A percentile compares a stretch with the other conserved stretches of the same genome.
Conservation (phyloP, 2,329 filamentous ascomycete species). For the Leptographium flavum region DNA sequence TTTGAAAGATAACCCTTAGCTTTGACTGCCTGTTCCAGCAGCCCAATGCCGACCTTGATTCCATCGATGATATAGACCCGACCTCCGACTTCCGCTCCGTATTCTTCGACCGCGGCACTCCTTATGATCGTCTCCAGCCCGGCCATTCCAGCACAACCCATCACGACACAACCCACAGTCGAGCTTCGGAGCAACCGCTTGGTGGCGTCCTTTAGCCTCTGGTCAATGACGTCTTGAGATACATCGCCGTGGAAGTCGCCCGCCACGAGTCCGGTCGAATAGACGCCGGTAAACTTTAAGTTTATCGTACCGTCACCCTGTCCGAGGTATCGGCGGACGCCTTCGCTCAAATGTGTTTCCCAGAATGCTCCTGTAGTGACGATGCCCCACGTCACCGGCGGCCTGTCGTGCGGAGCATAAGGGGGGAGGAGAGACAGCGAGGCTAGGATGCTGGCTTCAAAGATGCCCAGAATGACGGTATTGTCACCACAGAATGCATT, state of each 20-base stretch:
- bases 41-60: constrained; percentile 53
- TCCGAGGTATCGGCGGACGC: constrained; percentile 51
- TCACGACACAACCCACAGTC: constrained; percentile 53
- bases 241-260: constrained; percentile 62
- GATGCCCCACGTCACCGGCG: constrained; percentile 55
- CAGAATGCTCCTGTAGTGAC: constrained; percentile 78
- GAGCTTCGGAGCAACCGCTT: constrained; percentile 44
- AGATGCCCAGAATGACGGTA: constrained; percentile 62
- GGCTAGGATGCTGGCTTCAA: constrained; percentile 64
- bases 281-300: constrained; percentile 59
- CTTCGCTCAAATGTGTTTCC: constrained; percentile 56
- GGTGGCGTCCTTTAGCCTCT: constrained; percentile 56
- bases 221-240: constrained; percentile 46
- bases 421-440: constrained; percentile 38
- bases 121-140: constrained; percentile 68
- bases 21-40: constrained; percentile 41
- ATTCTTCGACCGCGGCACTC: constrained; percentile 48
- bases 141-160: constrained; percentile 87
- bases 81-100: constrained; percentile 41
- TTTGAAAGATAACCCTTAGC: constrained; percentile 25
- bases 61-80: constrained; percentile 64
- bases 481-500: constrained; percentile 15
- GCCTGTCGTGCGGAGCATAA: constrained; percentile 11
- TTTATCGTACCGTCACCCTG: constrained; percentile 19
- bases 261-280: constrained; percentile 68